Percentiles rank a stretch among this genome's conserved stretches.
phyloP scores from a whole-genome alignment of 2,329 filamentous ascomycete genomes.

The Epichloe brachyelytri region DNA sequence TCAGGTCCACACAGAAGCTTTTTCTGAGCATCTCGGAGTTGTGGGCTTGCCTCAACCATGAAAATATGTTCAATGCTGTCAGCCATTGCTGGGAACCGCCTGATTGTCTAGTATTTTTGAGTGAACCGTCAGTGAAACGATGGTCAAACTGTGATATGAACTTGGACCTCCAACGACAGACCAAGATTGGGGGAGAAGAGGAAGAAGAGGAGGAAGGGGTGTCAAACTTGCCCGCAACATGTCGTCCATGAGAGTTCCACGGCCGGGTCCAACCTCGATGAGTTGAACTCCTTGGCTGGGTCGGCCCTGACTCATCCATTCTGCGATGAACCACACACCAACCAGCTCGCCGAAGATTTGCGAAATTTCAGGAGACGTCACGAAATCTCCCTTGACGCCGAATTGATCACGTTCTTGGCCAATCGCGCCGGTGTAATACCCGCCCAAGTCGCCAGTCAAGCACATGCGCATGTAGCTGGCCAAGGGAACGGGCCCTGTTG shows the following conservation, averaged over 20 bases:
- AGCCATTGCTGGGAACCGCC: conserved; percentile 67
- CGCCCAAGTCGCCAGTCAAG: conserved; percentile 76
- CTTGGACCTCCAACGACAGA: not conserved
- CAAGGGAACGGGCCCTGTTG: conserved; percentile 81
- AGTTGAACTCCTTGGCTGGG: conserved; percentile 66
- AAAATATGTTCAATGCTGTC: conserved; percentile 76
- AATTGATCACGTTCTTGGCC: conserved; percentile 69
- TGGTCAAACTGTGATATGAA: not conserved
- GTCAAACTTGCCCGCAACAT: conserved; percentile 59
- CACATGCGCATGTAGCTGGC: conserved; percentile 98
- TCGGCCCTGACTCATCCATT: conserved; percentile 87
- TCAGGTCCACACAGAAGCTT: conserved; percentile 65
- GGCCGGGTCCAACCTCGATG: conserved; percentile 86
- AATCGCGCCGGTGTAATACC: conserved; percentile 78
- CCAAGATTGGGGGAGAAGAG: not conserved
- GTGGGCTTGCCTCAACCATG: conserved; percentile 83
- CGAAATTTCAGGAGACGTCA: conserved; percentile 94
- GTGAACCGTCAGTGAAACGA: not conserved
- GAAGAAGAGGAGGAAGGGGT: not conserved
- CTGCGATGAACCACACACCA: conserved; percentile 87
- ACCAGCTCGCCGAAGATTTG: conserved; percentile 93
- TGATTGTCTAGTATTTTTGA: conserved; percentile 51
- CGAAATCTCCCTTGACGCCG: conserved; percentile 85
- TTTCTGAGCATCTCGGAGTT: conserved; percentile 66
- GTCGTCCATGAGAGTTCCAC: conserved; percentile 95